Evolutionary conservation across 495 filamentous ascomycete species (phyloP).

Genomic region (Neurospora sp.): DNA sequence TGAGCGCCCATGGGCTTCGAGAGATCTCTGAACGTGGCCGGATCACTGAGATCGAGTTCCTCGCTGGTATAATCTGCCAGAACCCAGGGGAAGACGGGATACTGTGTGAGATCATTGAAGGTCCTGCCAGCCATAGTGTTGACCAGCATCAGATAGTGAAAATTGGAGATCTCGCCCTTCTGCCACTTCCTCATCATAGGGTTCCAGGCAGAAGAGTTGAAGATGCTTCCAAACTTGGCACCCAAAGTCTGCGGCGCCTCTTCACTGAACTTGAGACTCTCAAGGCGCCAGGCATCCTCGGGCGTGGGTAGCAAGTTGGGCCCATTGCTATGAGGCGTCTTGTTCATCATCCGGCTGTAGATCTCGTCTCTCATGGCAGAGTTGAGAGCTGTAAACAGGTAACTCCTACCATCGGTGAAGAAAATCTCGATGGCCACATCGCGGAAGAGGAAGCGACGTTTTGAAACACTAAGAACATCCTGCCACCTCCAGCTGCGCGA

Average conservation of each 20-base stretch:
- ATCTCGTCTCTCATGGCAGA: conserved; percentile 65
- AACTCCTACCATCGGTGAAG: conserved; percentile 93
- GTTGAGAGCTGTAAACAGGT: conserved; percentile 75
- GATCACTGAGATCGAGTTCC: conserved; percentile 79
- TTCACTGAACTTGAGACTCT: conserved; percentile 71
- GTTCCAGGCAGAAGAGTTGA: conserved; percentile 63
- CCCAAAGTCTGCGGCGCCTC: conserved; percentile 76
- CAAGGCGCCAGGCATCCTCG: conserved; percentile 76
- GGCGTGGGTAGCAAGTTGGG: conserved; percentile 40
- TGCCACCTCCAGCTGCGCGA: conserved; percentile 88
- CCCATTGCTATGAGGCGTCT: conserved; percentile 65
- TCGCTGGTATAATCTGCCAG: conserved; percentile 92
- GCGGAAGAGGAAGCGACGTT: conserved; percentile 87
- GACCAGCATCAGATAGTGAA: conserved; percentile 95
- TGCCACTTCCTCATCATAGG: conserved; percentile 86
- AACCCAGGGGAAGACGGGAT: conserved; percentile 97
- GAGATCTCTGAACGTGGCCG: conserved; percentile 77
- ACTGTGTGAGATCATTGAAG: conserved; percentile 97
- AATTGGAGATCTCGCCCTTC: conserved; percentile 92
- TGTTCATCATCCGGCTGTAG: conserved; percentile 57
- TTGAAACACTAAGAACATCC: conserved; percentile 93
- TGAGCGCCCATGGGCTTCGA: conserved; percentile 98
- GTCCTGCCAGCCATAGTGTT: conserved; percentile 96
- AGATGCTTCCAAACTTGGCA: conserved; percentile 89
- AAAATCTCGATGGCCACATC: conserved; percentile 94